Evolutionary conservation across 306 rosid species (phyloP).

Genomic region (Fragaria iinumae): DNA sequence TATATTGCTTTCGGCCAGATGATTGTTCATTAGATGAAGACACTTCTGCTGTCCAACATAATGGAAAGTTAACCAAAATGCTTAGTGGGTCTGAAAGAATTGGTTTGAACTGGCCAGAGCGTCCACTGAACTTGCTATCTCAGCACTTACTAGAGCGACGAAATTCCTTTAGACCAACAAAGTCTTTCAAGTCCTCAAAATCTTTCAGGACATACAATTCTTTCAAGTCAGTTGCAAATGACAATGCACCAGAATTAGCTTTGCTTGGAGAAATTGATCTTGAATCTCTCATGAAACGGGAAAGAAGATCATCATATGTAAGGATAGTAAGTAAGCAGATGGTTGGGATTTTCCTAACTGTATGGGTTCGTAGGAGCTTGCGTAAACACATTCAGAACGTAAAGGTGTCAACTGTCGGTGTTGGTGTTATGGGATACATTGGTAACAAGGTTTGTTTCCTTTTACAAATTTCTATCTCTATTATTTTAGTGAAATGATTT

Average conservation of each 20-base stretch:
- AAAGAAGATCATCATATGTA: constrained; percentile 68
- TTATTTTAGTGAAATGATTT: neutral
- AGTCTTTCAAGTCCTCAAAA: constrained; percentile 54
- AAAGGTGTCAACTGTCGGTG: constrained; percentile 92
- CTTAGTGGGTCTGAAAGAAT: constrained; percentile 77
- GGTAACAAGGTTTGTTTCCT: constrained; percentile 80
- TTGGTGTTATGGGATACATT: constrained; percentile 96
- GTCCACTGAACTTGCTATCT: constrained; percentile 60
- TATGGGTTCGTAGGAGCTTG: constrained; percentile 89
- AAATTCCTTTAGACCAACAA: constrained; percentile 45
- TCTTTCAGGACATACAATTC: constrained; percentile 51
- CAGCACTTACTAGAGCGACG: constrained; percentile 49
- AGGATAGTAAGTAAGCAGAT: constrained; percentile 92
- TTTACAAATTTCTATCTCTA: constrained; percentile 4
- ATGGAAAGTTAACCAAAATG: constrained; percentile 53
- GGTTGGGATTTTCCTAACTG: constrained; percentile 86
- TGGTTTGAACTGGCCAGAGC: constrained; percentile 95
- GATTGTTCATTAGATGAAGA: constrained; percentile 29
- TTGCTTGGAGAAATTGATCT: constrained; percentile 73
- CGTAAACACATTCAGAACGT: constrained; percentile 83
- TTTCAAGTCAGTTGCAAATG: constrained; percentile 56
- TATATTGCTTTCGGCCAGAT: constrained; percentile 55
- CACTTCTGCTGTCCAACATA: constrained; percentile 34
- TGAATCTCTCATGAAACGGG: constrained; percentile 71
- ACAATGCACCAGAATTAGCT: constrained; percentile 38